Evolutionary conservation across 2,329 filamentous ascomycete species (phyloP).

Genomic region (Scedosporium aurantiacum): DNA sequence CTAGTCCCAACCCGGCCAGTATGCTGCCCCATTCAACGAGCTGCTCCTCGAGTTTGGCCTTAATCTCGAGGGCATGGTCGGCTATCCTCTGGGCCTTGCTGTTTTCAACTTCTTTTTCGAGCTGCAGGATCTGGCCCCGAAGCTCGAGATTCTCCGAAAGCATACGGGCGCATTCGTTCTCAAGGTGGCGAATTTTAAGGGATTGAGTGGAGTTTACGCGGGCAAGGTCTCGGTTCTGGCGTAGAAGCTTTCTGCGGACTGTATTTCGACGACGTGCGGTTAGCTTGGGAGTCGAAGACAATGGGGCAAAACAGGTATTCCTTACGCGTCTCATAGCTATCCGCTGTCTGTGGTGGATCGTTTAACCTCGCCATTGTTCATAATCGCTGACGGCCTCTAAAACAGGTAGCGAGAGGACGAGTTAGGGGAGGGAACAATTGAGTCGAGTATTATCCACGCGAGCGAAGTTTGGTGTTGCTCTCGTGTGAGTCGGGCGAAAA

Average conservation of each 20-base stretch:
- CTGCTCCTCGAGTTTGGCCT: constrained; percentile 59
- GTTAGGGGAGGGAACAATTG: not conserved
- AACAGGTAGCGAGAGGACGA: not conserved
- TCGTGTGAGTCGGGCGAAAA: not conserved
- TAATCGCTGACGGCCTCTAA: constrained; percentile 11
- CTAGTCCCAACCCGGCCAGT: constrained; percentile 52
- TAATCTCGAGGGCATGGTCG: constrained; percentile 59
- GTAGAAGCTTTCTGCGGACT: constrained; percentile 71
- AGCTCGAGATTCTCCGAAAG: constrained; percentile 71
- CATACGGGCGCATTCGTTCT: constrained; percentile 63
- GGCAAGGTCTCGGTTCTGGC: constrained; percentile 77
- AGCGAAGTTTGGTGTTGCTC: not conserved
- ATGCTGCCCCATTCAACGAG: constrained; percentile 58
- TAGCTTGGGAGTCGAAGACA: not conserved
- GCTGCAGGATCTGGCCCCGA: constrained; percentile 55
- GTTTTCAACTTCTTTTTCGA: constrained; percentile 57
- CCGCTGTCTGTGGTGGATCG: constrained; percentile 56
- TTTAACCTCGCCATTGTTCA: constrained; percentile 70
- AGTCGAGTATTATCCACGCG: not conserved
- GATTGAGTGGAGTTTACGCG: constrained; percentile 69
- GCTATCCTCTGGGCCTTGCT: constrained; percentile 47
- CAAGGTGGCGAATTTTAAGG: constrained; percentile 63
- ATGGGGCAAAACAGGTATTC: constrained; percentile 13
- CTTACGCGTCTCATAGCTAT: constrained; percentile 62
- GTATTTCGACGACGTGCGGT: constrained; percentile 4